Conservation (phyloP, 331 rosid genomes). For the Ulmus americana region DNA sequence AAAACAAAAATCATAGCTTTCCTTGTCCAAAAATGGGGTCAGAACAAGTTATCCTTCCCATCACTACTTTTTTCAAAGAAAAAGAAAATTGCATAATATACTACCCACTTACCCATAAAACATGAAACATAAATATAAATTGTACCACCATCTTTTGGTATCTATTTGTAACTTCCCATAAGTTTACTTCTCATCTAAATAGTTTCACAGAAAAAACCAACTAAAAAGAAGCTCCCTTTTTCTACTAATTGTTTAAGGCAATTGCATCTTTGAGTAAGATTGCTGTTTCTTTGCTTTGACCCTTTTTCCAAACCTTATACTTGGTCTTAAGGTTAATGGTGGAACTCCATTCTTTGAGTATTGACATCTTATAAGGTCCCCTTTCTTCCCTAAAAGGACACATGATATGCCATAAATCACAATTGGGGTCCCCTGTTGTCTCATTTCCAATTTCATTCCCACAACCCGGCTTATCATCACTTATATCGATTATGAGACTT, state of each 20-base stretch:
- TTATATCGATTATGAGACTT: no score
- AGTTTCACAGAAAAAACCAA: not conserved
- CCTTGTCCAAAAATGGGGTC: no score
- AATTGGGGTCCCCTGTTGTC: no score
- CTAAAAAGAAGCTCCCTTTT: not conserved
- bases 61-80: no score
- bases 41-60: no score
- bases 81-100: no score
- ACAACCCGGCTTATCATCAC: no score
- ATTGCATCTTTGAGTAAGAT: slow-evolving; percentile 46
- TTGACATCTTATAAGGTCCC: slow-evolving; percentile 28
- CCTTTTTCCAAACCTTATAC: slow-evolving; percentile 61
- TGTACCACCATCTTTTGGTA: not conserved
- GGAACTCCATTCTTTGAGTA: slow-evolving; percentile 46
- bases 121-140: not conserved
- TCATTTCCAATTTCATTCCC: no score
- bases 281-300: slow-evolving; percentile 50
- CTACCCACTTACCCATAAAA: no score
- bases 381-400: not conserved
- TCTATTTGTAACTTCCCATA: not conserved
- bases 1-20: no score
- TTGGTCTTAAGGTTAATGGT: slow-evolving; percentile 3
- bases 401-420: no score
- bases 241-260: slow-evolving; percentile 1
- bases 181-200: not conserved